A percentile compares a stretch with the other conserved stretches of the same genome.
Evolutionary conservation across 371 early-diverging fungal genomes (phyloP).

Genomic region (Dinochytrium kinnereticum): DNA sequence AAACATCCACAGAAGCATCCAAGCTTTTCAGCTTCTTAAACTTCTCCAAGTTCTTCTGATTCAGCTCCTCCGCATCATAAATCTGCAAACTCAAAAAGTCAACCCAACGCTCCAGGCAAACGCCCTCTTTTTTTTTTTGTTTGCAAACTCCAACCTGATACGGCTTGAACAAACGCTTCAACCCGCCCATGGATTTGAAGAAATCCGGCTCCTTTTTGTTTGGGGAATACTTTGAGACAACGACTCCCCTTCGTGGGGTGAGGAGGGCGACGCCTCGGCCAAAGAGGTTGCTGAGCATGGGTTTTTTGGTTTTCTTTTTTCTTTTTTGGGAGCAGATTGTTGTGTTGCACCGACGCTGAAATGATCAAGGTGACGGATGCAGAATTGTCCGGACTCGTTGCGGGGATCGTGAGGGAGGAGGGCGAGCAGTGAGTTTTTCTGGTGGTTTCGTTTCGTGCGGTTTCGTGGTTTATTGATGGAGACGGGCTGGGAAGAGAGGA

Average conservation of each 20-base stretch:
- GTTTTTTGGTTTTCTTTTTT: background rate
- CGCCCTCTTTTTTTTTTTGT: background rate
- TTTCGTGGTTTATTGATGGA: no score
- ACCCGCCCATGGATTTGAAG: background rate
- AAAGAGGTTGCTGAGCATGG: no score
- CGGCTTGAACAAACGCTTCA: conserved; percentile 1
- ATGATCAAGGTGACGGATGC: background rate
- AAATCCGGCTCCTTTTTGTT: background rate
- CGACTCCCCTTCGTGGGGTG: no score
- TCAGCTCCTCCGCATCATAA: conserved; percentile 62
- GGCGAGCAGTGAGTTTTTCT: background rate
- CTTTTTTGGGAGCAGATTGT: background rate
- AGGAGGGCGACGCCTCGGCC: no score
- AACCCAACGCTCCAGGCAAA: background rate
- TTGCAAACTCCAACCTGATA: background rate
- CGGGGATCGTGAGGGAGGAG: background rate
- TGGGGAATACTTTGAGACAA: background rate
- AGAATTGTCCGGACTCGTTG: background rate
- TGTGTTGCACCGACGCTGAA: no score
- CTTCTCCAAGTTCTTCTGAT: conserved; percentile 54
- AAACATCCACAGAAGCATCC: conserved; percentile 62
- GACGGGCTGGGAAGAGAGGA: no score
- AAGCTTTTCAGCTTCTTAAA: conserved; percentile 47
- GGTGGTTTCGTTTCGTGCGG: no score
- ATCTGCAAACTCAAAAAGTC: conserved; percentile 32